A percentile compares a stretch with the other conserved stretches of the same genome.
Evolutionary conservation across 164 flowering plant genomes (phyloP).

Genomic region (Vitis riparia): DNA sequence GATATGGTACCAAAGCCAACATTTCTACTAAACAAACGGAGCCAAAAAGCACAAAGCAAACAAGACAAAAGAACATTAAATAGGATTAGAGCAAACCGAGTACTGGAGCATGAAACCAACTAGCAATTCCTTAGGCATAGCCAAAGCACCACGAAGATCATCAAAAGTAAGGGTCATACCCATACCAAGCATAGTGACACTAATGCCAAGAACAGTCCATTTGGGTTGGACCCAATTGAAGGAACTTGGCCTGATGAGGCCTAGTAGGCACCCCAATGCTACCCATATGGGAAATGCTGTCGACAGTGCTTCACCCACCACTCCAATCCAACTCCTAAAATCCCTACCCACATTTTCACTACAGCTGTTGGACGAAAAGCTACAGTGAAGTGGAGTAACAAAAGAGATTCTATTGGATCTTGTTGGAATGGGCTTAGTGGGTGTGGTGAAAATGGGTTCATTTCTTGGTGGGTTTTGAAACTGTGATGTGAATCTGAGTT

Average conservation of each 20-base stretch:
- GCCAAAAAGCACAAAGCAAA: too few relatives aligned
- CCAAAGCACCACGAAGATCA: constrained; percentile 75
- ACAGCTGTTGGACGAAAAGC: constrained; percentile 36
- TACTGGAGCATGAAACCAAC: constrained; percentile 78
- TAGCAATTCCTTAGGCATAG: constrained; percentile 84
- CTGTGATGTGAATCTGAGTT: background rate
- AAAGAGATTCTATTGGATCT: background rate
- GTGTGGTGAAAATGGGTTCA: constrained; percentile 6
- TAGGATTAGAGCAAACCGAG: constrained; percentile 43
- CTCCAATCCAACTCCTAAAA: constrained; percentile 38
- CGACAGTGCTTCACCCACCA: constrained; percentile 53
- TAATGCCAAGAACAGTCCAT: constrained; percentile 59
- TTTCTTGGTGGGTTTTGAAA: background rate
- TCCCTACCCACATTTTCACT: constrained; percentile 13
- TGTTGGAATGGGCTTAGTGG: background rate
- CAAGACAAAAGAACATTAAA: too few relatives aligned
- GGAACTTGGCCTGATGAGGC: constrained; percentile 52
- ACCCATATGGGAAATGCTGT: constrained; percentile 85
- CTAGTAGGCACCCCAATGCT: constrained; percentile 68
- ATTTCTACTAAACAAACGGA: too few relatives aligned
- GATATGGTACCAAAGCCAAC: too few relatives aligned
- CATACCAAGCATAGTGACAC: constrained; percentile 89
- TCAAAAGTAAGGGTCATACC: constrained; percentile 90
- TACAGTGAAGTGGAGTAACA: constrained; percentile 29
- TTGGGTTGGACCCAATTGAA: constrained; percentile 64